Conservation (phyloP, 2,329 filamentous ascomycete species). For the Cytospora mali region DNA sequence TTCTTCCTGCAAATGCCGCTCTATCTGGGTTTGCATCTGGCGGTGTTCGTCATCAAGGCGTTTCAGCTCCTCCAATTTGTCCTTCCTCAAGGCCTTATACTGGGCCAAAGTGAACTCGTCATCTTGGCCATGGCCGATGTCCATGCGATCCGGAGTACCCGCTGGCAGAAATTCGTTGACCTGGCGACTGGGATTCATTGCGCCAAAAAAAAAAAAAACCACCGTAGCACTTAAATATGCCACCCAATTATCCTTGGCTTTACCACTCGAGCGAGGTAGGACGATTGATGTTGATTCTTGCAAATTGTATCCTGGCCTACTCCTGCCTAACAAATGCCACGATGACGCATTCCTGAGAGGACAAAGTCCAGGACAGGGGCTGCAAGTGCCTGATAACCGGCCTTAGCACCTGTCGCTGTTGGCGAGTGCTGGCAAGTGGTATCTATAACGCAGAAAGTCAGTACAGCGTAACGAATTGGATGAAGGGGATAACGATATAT, state of each 20-base stretch:
- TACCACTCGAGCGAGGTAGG: background rate
- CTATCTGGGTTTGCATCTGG: conserved; percentile 8
- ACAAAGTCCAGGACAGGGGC: background rate
- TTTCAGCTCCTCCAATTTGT: conserved; percentile 24
- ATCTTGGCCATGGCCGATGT: background rate
- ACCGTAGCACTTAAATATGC: background rate
- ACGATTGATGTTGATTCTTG: background rate
- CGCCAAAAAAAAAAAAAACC: no score
- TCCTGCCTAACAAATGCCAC: background rate
- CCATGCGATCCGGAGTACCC: conserved; percentile 1
- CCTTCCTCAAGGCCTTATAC: conserved; percentile 22
- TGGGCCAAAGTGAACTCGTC: conserved; percentile 24
- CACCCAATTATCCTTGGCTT: background rate
- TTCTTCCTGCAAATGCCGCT: conserved; percentile 19
- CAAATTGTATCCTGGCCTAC: background rate
- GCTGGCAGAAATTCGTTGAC: conserved; percentile 25
- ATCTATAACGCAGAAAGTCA: background rate
- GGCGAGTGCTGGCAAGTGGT: background rate
- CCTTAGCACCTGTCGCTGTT: background rate
- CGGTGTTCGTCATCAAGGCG: conserved; percentile 18
- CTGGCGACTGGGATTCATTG: conserved; percentile 18
- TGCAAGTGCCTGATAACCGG: background rate
- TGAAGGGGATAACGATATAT: background rate
- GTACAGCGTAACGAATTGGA: background rate
- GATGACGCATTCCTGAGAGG: background rate